Conservation (phyloP, 345 rosid genomes). For the Linum tenue region DNA sequence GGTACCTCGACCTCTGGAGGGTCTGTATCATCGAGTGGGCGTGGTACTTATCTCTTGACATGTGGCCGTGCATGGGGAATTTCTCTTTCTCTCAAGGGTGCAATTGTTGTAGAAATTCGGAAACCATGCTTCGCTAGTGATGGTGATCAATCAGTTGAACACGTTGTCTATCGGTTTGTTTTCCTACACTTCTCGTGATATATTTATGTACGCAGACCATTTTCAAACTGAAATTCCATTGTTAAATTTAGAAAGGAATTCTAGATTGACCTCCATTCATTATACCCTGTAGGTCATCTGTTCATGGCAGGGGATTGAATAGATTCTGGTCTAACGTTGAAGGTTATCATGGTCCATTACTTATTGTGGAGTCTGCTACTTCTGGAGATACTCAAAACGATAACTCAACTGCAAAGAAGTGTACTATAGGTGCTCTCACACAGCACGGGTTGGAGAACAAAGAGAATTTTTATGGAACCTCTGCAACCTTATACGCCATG, state of each 20-base stretch:
- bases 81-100: constrained; percentile 30
- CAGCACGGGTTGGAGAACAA: constrained; percentile 73
- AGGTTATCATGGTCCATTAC: constrained; percentile 75
- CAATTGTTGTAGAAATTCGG: background rate
- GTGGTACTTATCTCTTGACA: constrained; percentile 33
- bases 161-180: constrained; percentile 6
- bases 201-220: too few relatives aligned
- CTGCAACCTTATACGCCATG: constrained; percentile 60
- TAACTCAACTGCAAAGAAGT: constrained; percentile 35
- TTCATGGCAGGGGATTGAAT: constrained; percentile 82
- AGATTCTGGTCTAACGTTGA: constrained; percentile 76
- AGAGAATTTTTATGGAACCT: constrained; percentile 67
- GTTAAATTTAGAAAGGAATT: background rate
- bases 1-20: background rate
- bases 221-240: background rate
- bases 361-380: constrained; percentile 51
- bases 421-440: constrained; percentile 62
- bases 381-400: constrained; percentile 33
- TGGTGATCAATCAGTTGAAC: background rate
- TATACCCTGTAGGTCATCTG: constrained; percentile 49
- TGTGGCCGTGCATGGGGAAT: constrained; percentile 64
- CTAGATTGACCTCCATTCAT: background rate
- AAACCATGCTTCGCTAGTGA: constrained; percentile 1
- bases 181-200: background rate
- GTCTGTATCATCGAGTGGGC: background rate